These are phyloP conservation scores for Colletotrichum falcatum DNA, from an alignment of 2,329 filamentous ascomycete genomes.

Conservation along the genomic window DNA sequence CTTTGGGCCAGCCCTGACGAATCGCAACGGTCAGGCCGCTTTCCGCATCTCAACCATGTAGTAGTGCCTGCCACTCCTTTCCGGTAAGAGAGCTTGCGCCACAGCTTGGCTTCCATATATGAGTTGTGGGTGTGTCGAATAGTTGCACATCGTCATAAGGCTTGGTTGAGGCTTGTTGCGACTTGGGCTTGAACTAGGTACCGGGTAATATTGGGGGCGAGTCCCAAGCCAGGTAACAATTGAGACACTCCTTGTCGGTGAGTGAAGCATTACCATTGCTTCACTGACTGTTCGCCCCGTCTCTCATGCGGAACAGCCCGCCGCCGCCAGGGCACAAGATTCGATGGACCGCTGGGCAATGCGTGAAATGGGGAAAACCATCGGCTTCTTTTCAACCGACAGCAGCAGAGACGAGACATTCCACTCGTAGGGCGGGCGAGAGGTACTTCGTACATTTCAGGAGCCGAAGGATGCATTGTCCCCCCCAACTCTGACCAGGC, in stretches of 20 bases:
- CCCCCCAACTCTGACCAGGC: background rate
- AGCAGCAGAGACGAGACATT: background rate
- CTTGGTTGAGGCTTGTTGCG: conserved; percentile 8
- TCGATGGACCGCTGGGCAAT: background rate
- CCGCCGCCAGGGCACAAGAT: background rate
- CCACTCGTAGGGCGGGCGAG: background rate
- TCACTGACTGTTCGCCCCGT: background rate
- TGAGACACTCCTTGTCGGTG: background rate
- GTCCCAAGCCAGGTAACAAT: conserved; percentile 23
- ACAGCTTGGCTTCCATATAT: conserved; percentile 2
- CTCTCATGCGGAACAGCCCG: background rate
- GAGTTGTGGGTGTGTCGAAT: background rate
- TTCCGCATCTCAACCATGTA: background rate
- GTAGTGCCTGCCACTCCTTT: background rate
- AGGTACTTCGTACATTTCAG: too few relatives aligned
- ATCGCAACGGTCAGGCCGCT: background rate
- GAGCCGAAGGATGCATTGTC: background rate
- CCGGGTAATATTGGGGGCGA: conserved; percentile 6
- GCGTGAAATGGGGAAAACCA: background rate
- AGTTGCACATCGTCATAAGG: background rate
- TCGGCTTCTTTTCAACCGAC: background rate
- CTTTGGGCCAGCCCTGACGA: background rate
- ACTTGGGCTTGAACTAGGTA: background rate
- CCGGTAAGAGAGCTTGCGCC: background rate
- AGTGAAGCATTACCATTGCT: background rate